Evolutionary conservation across 1,284 basidiomycete species (phyloP).

Genomic region (Cryptococcus deneoformans): DNA sequence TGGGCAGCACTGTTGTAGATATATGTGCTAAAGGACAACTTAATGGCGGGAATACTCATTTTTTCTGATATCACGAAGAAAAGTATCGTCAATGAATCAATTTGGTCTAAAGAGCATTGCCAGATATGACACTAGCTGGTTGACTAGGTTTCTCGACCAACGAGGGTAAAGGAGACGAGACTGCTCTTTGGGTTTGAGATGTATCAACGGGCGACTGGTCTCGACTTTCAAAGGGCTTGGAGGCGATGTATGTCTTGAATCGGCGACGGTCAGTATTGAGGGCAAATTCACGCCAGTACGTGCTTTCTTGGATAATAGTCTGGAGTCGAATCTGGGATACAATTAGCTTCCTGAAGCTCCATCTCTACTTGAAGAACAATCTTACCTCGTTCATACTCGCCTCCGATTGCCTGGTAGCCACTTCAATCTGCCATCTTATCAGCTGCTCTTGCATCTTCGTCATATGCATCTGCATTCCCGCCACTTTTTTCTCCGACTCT

Average conservation of each 20-base stretch:
- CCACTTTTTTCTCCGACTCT: slow-evolving; percentile 1
- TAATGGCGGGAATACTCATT: too few species aligned
- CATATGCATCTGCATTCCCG: slow-evolving; percentile 8
- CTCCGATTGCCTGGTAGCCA: slow-evolving; percentile 2
- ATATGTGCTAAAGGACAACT: too few species aligned
- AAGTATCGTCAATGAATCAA: too few species aligned
- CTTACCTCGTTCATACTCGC: slow-evolving; percentile 4
- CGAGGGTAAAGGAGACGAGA: too few species aligned
- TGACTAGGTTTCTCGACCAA: too few species aligned
- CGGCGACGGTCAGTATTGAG: slow-evolving; percentile 17
- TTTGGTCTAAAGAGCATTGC: too few species aligned
- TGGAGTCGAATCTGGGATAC: slow-evolving; percentile 17
- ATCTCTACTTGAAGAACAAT: too few species aligned
- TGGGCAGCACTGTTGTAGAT: too few species aligned
- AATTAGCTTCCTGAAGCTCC: not conserved
- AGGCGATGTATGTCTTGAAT: slow-evolving; percentile 16
- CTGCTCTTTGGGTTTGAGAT: too few species aligned
- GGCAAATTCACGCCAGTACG: slow-evolving; percentile 26
- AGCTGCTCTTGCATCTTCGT: slow-evolving; percentile 1
- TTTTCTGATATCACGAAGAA: too few species aligned
- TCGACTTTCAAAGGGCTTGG: slow-evolving; percentile 17
- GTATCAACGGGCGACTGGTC: too few species aligned
- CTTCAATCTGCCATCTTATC: slow-evolving; percentile 1
- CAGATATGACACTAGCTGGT: too few species aligned
- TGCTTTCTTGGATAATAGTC: slow-evolving; percentile 18